A percentile compares a stretch with the other conserved stretches of the same genome.
Evolutionary conservation across 495 filamentous ascomycete genomes (phyloP).

Genomic region (Penicillium steckii): DNA sequence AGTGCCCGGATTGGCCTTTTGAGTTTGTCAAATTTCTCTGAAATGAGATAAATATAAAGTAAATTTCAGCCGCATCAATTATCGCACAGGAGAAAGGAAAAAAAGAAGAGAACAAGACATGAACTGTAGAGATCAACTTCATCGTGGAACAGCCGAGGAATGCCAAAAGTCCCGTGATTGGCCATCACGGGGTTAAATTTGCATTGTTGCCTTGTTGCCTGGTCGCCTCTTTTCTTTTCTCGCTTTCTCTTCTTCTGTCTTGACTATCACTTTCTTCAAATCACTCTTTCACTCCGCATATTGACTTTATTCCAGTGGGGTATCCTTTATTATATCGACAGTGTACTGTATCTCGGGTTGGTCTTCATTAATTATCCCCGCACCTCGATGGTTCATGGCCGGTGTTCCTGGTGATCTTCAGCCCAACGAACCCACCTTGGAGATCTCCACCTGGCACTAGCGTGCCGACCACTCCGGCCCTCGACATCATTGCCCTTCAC

Average conservation of each 20-base stretch:
- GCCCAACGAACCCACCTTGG: slow-evolving; percentile 13
- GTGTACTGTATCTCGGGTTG: too few species aligned
- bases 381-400: background rate
- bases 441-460: slow-evolving; percentile 21
- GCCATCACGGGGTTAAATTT: background rate
- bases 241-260: background rate
- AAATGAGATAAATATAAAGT: too few species aligned
- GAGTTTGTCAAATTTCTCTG: background rate
- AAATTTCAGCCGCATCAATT: too few species aligned
- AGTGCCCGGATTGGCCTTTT: background rate
- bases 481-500: slow-evolving; percentile 25
- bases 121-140: too few species aligned
- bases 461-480: slow-evolving; percentile 18
- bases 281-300: too few species aligned
- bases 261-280: background rate
- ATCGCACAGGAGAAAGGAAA: background rate
- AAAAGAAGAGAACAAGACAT: too few species aligned
- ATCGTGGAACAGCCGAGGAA: background rate
- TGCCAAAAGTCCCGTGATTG: slow-evolving; percentile 14
- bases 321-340: too few species aligned
- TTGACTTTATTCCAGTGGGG: too few species aligned
- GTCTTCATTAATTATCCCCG: background rate
- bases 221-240: slow-evolving; percentile 4
- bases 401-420: slow-evolving; percentile 18
- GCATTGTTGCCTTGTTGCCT: background rate